phyloP scores from a whole-genome alignment of 139 green algal species.

The Chlamydomonas schloesseri region DNA sequence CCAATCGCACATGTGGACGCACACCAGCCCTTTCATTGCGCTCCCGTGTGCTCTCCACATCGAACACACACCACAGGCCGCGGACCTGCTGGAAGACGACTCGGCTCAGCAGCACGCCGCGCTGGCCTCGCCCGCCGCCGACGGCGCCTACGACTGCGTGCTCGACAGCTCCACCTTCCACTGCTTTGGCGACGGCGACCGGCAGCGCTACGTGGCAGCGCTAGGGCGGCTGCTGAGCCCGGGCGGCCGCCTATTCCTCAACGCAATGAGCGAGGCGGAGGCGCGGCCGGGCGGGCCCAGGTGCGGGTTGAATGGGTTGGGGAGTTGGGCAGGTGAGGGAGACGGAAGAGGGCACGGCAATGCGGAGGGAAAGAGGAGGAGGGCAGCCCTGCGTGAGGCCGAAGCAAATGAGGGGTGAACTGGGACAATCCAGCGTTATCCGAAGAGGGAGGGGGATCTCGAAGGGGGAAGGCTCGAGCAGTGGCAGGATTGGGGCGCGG shows the following conservation, averaged over 20 bases:
- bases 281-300: background rate
- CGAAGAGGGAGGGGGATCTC: no score
- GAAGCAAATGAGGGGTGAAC: no score
- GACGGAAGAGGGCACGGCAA: no score
- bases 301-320: background rate
- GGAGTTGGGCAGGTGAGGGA: no score
- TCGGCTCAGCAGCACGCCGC: background rate
- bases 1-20: no score
- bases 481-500: no score
- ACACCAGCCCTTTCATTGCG: no score
- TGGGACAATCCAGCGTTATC: no score
- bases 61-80: background rate
- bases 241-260: background rate
- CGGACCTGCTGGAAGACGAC: background rate
- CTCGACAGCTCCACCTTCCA: conserved; percentile 15
- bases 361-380: no score
- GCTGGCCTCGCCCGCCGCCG: background rate
- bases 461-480: no score
- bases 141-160: background rate
- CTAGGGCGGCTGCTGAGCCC: background rate
- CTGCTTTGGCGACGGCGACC: background rate
- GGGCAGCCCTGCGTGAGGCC: no score
- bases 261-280: background rate
- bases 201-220: background rate
- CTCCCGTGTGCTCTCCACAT: no score